phyloP scores from a whole-genome alignment of 257 asterid species.

The Solanum gracilifrons region DNA sequence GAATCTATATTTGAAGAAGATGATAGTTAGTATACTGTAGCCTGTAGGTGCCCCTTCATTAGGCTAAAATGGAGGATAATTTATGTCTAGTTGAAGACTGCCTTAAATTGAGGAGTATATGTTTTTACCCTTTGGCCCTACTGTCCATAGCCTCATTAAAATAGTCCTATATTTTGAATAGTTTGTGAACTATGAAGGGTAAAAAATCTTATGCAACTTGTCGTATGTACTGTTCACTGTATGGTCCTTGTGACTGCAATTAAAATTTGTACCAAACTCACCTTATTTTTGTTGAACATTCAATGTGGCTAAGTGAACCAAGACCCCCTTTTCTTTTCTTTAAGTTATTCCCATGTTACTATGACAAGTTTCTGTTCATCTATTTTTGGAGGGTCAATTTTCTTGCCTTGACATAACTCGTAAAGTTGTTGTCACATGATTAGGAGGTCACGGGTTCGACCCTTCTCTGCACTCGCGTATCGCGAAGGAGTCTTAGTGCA shows the following conservation, averaged over 20 bases:
- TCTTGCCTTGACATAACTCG: background rate
- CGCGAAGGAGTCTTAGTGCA: constrained; percentile 16
- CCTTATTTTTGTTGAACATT: constrained; percentile 10
- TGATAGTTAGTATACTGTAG: background rate
- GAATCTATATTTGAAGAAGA: background rate
- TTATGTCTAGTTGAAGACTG: constrained; percentile 12
- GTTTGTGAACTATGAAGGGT: constrained; percentile 1
- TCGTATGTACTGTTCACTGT: constrained; percentile 5
- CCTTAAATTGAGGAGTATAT: constrained; percentile 15
- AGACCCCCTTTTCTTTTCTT: background rate
- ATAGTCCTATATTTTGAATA: background rate
- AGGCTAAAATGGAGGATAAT: background rate
- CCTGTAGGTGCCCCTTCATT: background rate
- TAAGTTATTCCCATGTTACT: background rate
- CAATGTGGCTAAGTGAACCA: constrained; percentile 1
- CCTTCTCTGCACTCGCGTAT: background rate
- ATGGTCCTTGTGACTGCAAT: constrained; percentile 27
- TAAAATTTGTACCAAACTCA: constrained; percentile 9
- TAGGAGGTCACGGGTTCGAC: background rate
- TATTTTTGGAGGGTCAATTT: background rate
- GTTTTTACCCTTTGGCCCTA: constrained; percentile 24
- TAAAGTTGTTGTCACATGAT: background rate
- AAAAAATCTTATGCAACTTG: constrained; percentile 1
- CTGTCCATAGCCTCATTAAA: constrained; percentile 4
- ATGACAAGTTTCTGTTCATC: background rate